Base-by-base conservation (phyloP, 2,329 filamentous ascomycete species). In the Xylaria hypoxylon region DNA sequence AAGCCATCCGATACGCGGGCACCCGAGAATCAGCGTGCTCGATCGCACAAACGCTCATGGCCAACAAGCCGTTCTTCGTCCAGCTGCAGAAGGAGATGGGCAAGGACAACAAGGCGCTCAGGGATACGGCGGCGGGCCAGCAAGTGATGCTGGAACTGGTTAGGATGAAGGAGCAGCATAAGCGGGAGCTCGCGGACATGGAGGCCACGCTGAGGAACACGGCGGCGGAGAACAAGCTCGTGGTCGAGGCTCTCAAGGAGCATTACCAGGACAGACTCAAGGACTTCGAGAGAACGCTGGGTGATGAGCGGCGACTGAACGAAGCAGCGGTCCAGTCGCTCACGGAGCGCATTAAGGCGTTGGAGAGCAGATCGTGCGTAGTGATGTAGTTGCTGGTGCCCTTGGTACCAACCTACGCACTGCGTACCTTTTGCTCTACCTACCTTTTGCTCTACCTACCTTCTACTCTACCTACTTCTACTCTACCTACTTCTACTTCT, bases 1-100 rank as follows among this genome's bases (percentile, higher is more conserved):
- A 74, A 59, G 70, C 67, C 4, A 60, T 66, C 4, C 70, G 70
- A 26, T 72, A 76, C 65, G 60, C 59, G 40, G 76, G 70, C 47
- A 75, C 72, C 1, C 42, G 59, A 1, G 70, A 70, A 28, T 75
- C 72, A 17, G 75, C 74, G 6, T 60, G 33, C 13, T 47, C 53
- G 4, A 71, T 76, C 31, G 68, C 74, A 8, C 51, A 52, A 7
- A 64, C 38, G 38, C 66, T 76, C 26, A 66, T 72, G 59, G 88
- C 90, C 76, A 91, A 91, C 62, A 88, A 90, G 72, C 88, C 87
- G 8, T 80, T 91, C 58, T 92, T 90, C 75, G 83, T 87, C 55
- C 84, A 86, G 33, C 90, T 92, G 77, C 91, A 92, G 70, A 85
- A 88, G 51, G 89, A 92, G 75, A 78, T 92, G 70, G 86, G 84